A percentile compares a stretch with the other conserved stretches of the same genome.
Conservation (phyloP, 1,284 basidiomycete genomes). For the Moesziomyces sp. region DNA sequence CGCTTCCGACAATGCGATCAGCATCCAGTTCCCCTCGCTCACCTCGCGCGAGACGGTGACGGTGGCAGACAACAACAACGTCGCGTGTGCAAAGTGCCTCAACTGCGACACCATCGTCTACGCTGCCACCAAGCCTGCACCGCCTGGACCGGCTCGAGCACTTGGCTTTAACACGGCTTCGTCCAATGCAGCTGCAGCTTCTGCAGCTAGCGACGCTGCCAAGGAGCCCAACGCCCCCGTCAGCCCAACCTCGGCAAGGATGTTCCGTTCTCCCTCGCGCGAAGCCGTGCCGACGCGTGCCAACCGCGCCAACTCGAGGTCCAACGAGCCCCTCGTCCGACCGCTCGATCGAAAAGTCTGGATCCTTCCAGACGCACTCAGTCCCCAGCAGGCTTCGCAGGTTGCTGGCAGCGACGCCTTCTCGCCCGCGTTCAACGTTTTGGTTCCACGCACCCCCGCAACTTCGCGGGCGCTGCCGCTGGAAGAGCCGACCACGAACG, state of each 20-base stretch:
- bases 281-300: constrained; percentile 4
- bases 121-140: constrained; percentile 39
- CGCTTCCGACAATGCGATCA: constrained; percentile 35
- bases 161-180: constrained; percentile 40
- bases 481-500: neutral
- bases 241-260: constrained; percentile 19
- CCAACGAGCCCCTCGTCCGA: constrained; percentile 36
- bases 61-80: constrained; percentile 23
- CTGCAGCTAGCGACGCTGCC: constrained; percentile 5
- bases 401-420: constrained; percentile 27
- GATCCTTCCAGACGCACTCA: constrained; percentile 40
- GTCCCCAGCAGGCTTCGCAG: constrained; percentile 33
- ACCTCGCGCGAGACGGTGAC: constrained; percentile 41
- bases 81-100: constrained; percentile 46
- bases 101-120: constrained; percentile 48
- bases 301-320: constrained; percentile 9
- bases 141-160: constrained; percentile 38
- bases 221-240: constrained; percentile 11
- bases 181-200: constrained; percentile 17
- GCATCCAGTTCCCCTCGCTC: constrained; percentile 31
- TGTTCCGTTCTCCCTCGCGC: constrained; percentile 33
- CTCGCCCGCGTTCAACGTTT: constrained; percentile 43
- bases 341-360: constrained; percentile 48
- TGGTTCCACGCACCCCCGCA: constrained; percentile 16
- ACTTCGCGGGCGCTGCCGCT: neutral